Evolutionary conservation across 805 yeast species (phyloP).

Genomic region (Spathaspora hagerdaliae): DNA sequence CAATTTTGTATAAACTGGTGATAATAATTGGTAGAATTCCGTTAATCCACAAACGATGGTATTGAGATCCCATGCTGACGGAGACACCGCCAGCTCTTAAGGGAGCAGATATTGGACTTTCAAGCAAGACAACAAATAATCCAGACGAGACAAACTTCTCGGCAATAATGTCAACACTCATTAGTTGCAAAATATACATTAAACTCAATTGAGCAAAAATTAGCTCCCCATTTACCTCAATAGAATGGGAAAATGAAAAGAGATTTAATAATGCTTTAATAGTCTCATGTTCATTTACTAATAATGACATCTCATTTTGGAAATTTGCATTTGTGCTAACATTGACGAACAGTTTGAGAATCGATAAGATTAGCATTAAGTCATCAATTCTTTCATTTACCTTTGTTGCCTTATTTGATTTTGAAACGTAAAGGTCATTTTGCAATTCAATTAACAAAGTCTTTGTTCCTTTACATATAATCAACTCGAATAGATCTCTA

Average conservation of each 20-base stretch:
- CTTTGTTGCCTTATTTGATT: conserved; percentile 27
- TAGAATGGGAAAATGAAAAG: conserved; percentile 63
- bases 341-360: conserved; percentile 55
- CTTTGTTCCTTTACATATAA: conserved; percentile 65
- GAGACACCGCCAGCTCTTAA: conserved; percentile 65
- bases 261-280: conserved; percentile 58
- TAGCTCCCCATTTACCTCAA: conserved; percentile 59
- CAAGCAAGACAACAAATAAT: conserved; percentile 59
- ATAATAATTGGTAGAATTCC: conserved; percentile 72
- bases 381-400: conserved; percentile 59
- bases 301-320: conserved; percentile 45
- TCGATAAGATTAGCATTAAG: conserved; percentile 54
- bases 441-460: conserved; percentile 56
- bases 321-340: conserved; percentile 51
- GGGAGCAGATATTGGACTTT: conserved; percentile 65
- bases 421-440: conserved; percentile 46
- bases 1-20: conserved; percentile 57
- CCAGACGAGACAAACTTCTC: conserved; percentile 63
- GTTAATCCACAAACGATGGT: conserved; percentile 82
- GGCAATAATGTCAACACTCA: conserved; percentile 59
- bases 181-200: conserved; percentile 64
- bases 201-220: conserved; percentile 70
- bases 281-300: conserved; percentile 56
- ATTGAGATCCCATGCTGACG: conserved; percentile 47
- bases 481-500: conserved; percentile 54